Evolutionary conservation across 306 rosid species (phyloP), one percentile per base, ranked within the genome.

Genomic region (Citrullus amarus): DNA sequence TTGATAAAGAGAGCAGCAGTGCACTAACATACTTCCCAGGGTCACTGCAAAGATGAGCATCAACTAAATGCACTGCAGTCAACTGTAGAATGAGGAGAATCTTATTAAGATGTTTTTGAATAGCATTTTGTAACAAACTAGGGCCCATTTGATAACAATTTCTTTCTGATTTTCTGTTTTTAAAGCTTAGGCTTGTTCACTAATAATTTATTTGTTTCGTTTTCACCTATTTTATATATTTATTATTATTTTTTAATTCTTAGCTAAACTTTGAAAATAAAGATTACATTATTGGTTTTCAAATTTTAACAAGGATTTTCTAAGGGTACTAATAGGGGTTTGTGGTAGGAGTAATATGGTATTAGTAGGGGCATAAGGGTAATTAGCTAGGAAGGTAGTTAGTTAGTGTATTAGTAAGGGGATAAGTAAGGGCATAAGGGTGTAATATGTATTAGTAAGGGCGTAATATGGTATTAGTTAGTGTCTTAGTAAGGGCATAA

Each of bases 1-100:
- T 92, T 39, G 98, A 89, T 83, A 92, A 79, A 83, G 97, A 87
- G 83, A 95, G 94, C 80, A 92, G 86, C 91, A 94, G 83, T 38
- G 96, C 92, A 79, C 97, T 94, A 46, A 89, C 86, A 83, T 95
- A 95, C 86, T 95, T 95, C 66, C 93, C 97, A 80, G 98, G 91
- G 86, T 95, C 98, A 79, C 97, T 87, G 84, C 98, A 92, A 86
- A 95, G 97, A 84, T 92, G 97, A 62, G 97, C 89, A 80, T 95
- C 97, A 77, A 95, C 87, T 88, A 95, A 88, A 88, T 92, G 97
- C 75, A 95, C 91, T 16, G 97, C 98, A 48, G 91, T 85, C 90
- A 95, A 81, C 97, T 95, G 96, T 92, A 88, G 79, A 82, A 83
- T 15, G 79, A 85, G 76, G 55, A 85, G 57, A 81, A 86, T 74